Evolutionary conservation across 2,329 filamentous ascomycete genomes (phyloP).

Genomic region (Drechslerella dactyloides): DNA sequence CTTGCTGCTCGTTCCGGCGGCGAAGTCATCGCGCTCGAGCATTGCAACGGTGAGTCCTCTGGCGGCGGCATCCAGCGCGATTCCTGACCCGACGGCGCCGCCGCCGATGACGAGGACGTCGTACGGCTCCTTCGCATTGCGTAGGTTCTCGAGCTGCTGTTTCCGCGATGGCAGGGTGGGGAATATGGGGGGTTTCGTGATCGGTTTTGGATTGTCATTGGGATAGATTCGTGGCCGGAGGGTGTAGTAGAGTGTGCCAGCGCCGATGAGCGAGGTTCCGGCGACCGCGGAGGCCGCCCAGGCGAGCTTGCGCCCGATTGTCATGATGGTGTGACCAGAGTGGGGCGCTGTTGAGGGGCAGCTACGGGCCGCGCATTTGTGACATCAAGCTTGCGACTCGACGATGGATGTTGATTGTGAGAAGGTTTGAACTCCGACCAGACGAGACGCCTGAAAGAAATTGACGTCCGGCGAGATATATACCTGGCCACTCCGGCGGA

Average conservation of each 20-base stretch:
- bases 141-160: slow-evolving; percentile 33
- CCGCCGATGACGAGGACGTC: slow-evolving; percentile 74
- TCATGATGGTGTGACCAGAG: slow-evolving; percentile 21
- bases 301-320: slow-evolving; percentile 49
- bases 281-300: slow-evolving; percentile 37
- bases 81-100: slow-evolving; percentile 73
- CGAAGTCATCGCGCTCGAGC: slow-evolving; percentile 76
- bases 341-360: slow-evolving; percentile 7
- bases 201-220: slow-evolving; percentile 41
- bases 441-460: slow-evolving; percentile 1
- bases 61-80: slow-evolving; percentile 74
- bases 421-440: background rate
- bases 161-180: slow-evolving; percentile 41
- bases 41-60: slow-evolving; percentile 74
- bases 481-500: slow-evolving; percentile 13
- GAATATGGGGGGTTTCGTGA: slow-evolving; percentile 44
- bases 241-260: slow-evolving; percentile 30
- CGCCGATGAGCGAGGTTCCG: slow-evolving; percentile 34
- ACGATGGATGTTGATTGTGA: too few relatives aligned
- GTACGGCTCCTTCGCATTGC: slow-evolving; percentile 60
- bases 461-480: slow-evolving; percentile 13
- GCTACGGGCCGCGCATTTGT: slow-evolving; percentile 8
- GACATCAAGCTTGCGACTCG: background rate
- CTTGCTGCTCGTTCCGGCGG: slow-evolving; percentile 75
- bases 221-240: slow-evolving; percentile 37